Evolutionary conservation across 23 red algal species (phyloP), one percentile per base, ranked within the genome.

Genomic region (Gracilaria domingensis): DNA sequence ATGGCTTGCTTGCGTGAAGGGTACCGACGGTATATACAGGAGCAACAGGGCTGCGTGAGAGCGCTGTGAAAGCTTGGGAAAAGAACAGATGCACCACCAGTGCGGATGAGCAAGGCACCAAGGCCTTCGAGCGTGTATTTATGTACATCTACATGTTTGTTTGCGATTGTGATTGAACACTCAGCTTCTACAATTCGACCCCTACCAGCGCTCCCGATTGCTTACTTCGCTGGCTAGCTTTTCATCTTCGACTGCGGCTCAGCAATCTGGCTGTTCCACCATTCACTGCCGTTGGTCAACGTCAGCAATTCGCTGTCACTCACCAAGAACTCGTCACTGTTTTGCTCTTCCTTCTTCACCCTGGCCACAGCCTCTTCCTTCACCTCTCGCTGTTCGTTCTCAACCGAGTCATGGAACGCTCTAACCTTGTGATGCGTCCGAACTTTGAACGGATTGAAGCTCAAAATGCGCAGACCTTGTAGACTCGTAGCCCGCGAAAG

Each of bases 391-490:
- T 11, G 4, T 30, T 77, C 42, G 23, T 51, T 77, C 23, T 45
- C 72, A 40, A 77, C 25, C 17, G 23, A 8, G 1, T 77, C 42
- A 28, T 93, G 84, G 65, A 93, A 93, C 3, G 21, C 21, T 11
- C 37, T 56, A 12, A 86, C 90, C 54, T 86, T 86, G 42, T 61
- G 66, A 80, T 93, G 90, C 36, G 90, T 80, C 38, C 75, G 70
- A 9, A 93, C 66, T 2, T 79, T 75, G 34, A 24, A 42, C 11
- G 54, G 28, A 81, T 93, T 53, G 39, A 93, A 85, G 21, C 66
- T 84, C 47, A 47, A 16, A 11, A 93, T 34, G 16, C 90, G 81
- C 3, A 93, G 69, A 49, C 77, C 60, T 29, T 86, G 30, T 25
- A 86, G 24, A 51, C 79, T 69, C 11, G 67, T 93, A n/a, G 90